Percentiles rank a stretch among this genome's conserved stretches.
Conservation (phyloP, 306 rosid species). For the Acacia acuminata region DNA sequence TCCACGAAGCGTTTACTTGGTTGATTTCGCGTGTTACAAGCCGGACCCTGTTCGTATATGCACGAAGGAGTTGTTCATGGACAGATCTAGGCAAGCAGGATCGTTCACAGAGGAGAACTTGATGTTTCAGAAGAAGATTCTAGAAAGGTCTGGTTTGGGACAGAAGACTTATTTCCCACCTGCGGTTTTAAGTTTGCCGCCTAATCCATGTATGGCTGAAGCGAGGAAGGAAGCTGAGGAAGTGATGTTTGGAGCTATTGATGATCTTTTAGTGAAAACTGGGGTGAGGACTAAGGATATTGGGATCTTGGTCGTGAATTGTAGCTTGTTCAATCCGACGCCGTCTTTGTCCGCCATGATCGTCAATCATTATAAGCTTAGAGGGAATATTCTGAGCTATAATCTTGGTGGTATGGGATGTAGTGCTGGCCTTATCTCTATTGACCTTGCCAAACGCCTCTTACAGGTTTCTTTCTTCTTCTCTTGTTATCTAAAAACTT, state of each 20-base stretch:
- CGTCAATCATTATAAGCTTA: constrained; percentile 77
- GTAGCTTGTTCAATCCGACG: constrained; percentile 90
- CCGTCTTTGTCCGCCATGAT: constrained; percentile 91
- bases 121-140: constrained; percentile 77
- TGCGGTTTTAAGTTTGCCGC: constrained; percentile 64
- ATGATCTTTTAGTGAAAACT: constrained; percentile 71
- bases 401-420: constrained; percentile 99
- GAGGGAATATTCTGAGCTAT: constrained; percentile 72
- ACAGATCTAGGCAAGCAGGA: constrained; percentile 54
- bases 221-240: constrained; percentile 87
- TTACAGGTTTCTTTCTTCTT: constrained; percentile 59
- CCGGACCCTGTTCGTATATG: constrained; percentile 56
- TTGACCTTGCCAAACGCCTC: constrained; percentile 90
- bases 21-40: constrained; percentile 82
- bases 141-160: constrained; percentile 83
- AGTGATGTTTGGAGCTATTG: constrained; percentile 92
- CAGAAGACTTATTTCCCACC: constrained; percentile 81
- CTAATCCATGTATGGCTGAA: constrained; percentile 79
- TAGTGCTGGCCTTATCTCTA: constrained; percentile 92
- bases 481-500: no score
- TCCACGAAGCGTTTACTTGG: constrained; percentile 67
- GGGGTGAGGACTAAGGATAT: constrained; percentile 87
- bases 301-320: constrained; percentile 83
- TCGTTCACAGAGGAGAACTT: constrained; percentile 65
- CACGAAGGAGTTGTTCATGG: constrained; percentile 57